Evolutionary conservation across 2,329 filamentous ascomycete genomes (phyloP), one percentile per base, ranked within the genome.

Genomic region (Talaromyces sp.): DNA sequence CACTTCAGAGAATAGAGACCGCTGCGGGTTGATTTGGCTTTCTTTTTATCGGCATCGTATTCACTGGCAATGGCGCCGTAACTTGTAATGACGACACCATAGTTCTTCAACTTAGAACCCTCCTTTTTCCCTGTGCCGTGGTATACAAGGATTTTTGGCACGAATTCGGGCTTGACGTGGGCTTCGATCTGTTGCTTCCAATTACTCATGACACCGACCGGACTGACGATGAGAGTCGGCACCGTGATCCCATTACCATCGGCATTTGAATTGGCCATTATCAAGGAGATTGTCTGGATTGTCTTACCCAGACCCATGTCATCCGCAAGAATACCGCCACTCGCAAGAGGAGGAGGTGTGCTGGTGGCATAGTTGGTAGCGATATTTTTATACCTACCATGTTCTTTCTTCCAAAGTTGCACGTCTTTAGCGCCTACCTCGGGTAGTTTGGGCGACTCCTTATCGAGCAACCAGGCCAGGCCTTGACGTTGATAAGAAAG

Each of bases 221-320:
- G 93, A 0, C 91, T 88, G 63, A 96, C 82, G 62, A 97, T 93
- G 24, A 97, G 82, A 0, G 92, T 96, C 1, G 88, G 81, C 3
- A 87, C 87, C 2, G 81, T 74, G 0, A 78, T 79, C 6, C 82
- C 82, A 3, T 76, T 71, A 16, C 81, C 81, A 60, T 72, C 75
- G 2, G 77, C 77, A 19, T 73, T 67, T 0, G 76, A 69, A 64
- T 88, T 85, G 2, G 85, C 81, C 68, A 93, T 78, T 63, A 97
- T 89, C 41, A 96, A 79, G 62, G 91, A 90, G 70, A 97, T 94
- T 57, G 93, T 85, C 74, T 96, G 90, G 9, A 97, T 83, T 0
- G 93, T 97, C 79, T 96, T 96, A 27, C 93, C 93, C 5, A 97
- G 79, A 3, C 93, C 93, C 93, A 97, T 97, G 71, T 97, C 93